Evolutionary conservation across 164 flowering plant genomes (phyloP), one percentile per base, ranked within the genome.

Genomic region (Magnolia kwangsiensis): DNA sequence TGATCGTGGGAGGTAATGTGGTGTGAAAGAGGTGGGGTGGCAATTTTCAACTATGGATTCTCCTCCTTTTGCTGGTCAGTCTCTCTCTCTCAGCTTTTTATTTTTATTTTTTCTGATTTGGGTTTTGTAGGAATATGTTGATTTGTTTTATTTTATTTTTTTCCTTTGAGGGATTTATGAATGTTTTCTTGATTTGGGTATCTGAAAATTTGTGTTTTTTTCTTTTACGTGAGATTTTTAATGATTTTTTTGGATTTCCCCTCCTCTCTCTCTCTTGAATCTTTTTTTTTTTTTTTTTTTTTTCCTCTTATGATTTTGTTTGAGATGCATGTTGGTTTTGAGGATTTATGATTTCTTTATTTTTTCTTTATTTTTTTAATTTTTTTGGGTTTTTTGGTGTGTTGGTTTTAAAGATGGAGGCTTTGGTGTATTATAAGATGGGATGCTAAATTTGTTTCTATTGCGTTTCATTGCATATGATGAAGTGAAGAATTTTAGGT

Each of bases 1-100:
- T 7, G 73, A 80, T 23, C 78, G 74, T 74, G 77, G 75, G 37
- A 77, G 73, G 86, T 86, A 86, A 87, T 86, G 90, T 77, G 80
- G 81, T 63, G 67, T 67, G 55, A 64, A 69, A 74, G 75, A 61
- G 75, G 37, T 63, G 31, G 49, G 58, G 45, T 37, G 45, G 45
- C 45, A 37, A 50, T 72, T 29, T 77, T 72, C 70, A 78, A 29
- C 78, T 8, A 84, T 84, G 87, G 89, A 85, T 76, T 81, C 87
- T 71, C 76, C 87, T 75, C 74, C 87, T 74, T 80, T 74, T 67
- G 84, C 83, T 51, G 89, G 92, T 87, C 84, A 51, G 75, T 78
- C 8, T 21, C 50, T 50, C 50, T 50, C 55, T 70, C 73, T 37
- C 21, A 37, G 45, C 29, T 8, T 20, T 74, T 61, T 68, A 14